Evolutionary conservation across 345 rosid species (phyloP), one percentile per base, ranked within the genome.

Genomic region (Brassica cretica): DNA sequence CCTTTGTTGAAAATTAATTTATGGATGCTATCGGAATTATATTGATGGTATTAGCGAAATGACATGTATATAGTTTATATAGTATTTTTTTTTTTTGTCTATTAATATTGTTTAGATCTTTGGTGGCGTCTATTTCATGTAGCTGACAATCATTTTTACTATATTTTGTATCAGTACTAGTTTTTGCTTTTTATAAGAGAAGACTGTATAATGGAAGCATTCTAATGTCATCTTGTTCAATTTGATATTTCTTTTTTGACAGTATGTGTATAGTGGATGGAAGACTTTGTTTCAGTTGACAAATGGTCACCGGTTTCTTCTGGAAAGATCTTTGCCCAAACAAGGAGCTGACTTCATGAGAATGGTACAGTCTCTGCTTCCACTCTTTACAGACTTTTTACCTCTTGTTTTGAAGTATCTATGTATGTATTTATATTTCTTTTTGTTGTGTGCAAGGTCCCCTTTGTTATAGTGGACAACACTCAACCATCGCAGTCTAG

Each of bases 241-340:
- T 65, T 61, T 33, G 53, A 19, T 76, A 5, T 58, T 0, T 16
- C 15, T 9, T 74, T 21, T 1, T 5, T 35, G 2, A 18, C 56
- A 95, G 99, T 91, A 88, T 76, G 75, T 93, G 82, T 93, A 93
- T 83, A 87, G 89, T 73, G 96, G 90, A 80, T 91, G 93, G 99
- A 93, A 88, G 80, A 94, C 94, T 27, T 74, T 95, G 63, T 84
- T 90, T 66, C 91, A 88, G 69, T 87, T 92, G 86, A 75, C 90
- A 59, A 86, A 87, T 75, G 92, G 88, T 79, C 44, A 87, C 64
- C 86, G 89, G 12, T 76, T 90, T 59, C 80, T 95, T 68, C 78
- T 95, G 80, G 87, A 90, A 19, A 88, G 88, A 84, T 85, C 97
- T 64, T 78, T 86, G 89, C 87, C 86, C 30, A 87, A 88, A 81